phyloP scores from a whole-genome alignment of 2,329 filamentous ascomycete species.

The Bimuria novae-zelandiae region DNA sequence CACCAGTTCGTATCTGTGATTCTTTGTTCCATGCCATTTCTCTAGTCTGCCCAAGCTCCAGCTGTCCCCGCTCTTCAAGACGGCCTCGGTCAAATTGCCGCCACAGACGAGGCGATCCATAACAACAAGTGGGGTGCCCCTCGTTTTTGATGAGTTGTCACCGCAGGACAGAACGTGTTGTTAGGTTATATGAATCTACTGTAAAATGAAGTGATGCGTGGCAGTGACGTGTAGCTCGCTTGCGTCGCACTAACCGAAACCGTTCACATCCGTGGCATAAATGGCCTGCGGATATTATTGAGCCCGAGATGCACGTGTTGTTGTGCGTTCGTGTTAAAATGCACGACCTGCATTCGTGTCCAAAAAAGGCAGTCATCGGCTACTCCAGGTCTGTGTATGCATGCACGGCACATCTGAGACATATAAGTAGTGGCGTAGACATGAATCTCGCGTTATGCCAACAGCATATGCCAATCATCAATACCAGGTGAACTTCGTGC shows the following conservation, averaged over 20 bases:
- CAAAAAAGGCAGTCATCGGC: no score
- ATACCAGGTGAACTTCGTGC: neutral
- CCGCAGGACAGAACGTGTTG: neutral
- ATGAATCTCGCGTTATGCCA: no score
- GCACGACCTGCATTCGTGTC: no score
- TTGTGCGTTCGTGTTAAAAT: neutral
- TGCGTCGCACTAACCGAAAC: neutral
- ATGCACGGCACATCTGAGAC: no score
- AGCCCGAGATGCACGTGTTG: neutral
- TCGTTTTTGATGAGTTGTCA: slow-evolving; percentile 13
- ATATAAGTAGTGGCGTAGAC: no score
- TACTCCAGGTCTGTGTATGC: no score
- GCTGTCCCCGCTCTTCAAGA: neutral
- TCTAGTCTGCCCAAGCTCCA: neutral
- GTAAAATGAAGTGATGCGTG: neutral
- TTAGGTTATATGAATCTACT: neutral
- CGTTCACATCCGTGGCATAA: neutral
- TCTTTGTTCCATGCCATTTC: neutral
- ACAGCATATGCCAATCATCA: neutral
- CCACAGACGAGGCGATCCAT: neutral
- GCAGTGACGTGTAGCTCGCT: slow-evolving; percentile 7
- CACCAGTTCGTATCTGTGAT: slow-evolving; percentile 11
- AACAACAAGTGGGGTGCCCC: slow-evolving; percentile 10
- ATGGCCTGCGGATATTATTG: neutral
- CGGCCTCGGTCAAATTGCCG: slow-evolving; percentile 2